A percentile compares a stretch with the other conserved stretches of the same genome.
Evolutionary conservation across 2,329 filamentous ascomycete genomes (phyloP).

Genomic region (Clonostachys byssicola): DNA sequence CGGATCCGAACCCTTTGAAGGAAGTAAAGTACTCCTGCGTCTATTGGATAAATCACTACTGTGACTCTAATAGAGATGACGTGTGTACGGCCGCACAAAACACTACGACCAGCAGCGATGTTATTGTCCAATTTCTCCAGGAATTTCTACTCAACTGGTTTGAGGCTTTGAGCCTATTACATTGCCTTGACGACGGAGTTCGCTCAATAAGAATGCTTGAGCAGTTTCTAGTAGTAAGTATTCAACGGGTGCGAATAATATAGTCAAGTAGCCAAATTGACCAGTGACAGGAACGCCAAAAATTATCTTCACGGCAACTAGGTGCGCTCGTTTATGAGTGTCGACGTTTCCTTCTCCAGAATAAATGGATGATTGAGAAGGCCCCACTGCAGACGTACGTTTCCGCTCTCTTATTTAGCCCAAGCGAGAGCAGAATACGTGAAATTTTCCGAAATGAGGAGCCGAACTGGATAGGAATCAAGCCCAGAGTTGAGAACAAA

Average conservation of each 20-base stretch:
- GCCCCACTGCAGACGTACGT: slow-evolving; percentile 23
- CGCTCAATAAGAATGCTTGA: too few species aligned
- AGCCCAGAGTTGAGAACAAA: too few species aligned
- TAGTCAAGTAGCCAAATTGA: too few species aligned
- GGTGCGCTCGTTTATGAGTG: too few species aligned
- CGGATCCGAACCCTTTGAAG: slow-evolving; percentile 8
- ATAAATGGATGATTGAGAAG: slow-evolving; percentile 15
- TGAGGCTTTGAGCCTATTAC: slow-evolving; percentile 28
- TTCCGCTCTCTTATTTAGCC: slow-evolving; percentile 25
- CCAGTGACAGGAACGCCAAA: too few species aligned
- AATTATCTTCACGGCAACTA: too few species aligned
- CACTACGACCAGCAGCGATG: too few species aligned
- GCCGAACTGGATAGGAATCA: not conserved
- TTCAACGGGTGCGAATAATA: too few species aligned
- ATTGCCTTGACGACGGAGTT: too few species aligned
- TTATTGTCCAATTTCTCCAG: slow-evolving; percentile 17
- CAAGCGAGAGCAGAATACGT: slow-evolving; percentile 12
- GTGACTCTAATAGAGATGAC: not conserved
- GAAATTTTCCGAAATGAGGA: slow-evolving; percentile 3
- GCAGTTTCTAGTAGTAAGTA: too few species aligned
- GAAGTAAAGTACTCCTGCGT: slow-evolving; percentile 8
- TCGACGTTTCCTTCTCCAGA: not conserved
- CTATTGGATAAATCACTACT: slow-evolving; percentile 11
- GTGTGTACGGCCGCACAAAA: too few species aligned
- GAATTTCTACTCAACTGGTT: slow-evolving; percentile 34